These are phyloP conservation scores for Hortiboletus flavorubellus DNA, from an alignment of 768 basidiomycete species.

Conservation along the genomic window DNA sequence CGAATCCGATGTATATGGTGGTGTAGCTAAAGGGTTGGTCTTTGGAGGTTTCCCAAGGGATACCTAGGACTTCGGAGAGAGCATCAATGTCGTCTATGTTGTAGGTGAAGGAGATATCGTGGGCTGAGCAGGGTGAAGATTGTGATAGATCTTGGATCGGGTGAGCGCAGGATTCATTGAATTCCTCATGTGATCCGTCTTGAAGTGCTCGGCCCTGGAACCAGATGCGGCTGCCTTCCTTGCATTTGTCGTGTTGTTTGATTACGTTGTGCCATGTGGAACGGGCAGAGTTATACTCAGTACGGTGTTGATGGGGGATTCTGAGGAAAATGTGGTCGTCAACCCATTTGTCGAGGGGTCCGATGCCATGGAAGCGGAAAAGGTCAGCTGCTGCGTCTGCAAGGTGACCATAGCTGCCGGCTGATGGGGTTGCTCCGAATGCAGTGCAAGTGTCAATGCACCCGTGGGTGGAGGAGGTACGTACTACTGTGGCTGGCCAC, in stretches of 20 bases:
- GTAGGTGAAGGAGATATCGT: not conserved
- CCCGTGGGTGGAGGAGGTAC: too few relatives aligned
- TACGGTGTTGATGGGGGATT: fast-evolving
- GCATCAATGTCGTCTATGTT: not conserved
- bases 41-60: not conserved
- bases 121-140: not conserved
- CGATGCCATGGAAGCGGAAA: not conserved
- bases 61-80: not conserved
- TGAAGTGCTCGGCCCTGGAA: too few relatives aligned
- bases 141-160: not conserved
- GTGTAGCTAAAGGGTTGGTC: not conserved
- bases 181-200: not conserved
- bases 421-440: not conserved
- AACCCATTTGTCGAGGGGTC: too few relatives aligned
- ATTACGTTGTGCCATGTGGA: too few relatives aligned
- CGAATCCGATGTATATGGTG: not conserved
- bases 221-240: too few relatives aligned
- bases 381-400: not conserved
- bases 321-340: too few relatives aligned
- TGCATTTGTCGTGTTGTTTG: too few relatives aligned
- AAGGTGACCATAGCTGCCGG: not conserved
- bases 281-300: fast-evolving
- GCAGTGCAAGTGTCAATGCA: not conserved
- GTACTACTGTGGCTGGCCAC: too few relatives aligned
- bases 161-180: not conserved